phyloP scores from a whole-genome alignment of 306 rosid genomes.

The Abrus pulchellus region DNA sequence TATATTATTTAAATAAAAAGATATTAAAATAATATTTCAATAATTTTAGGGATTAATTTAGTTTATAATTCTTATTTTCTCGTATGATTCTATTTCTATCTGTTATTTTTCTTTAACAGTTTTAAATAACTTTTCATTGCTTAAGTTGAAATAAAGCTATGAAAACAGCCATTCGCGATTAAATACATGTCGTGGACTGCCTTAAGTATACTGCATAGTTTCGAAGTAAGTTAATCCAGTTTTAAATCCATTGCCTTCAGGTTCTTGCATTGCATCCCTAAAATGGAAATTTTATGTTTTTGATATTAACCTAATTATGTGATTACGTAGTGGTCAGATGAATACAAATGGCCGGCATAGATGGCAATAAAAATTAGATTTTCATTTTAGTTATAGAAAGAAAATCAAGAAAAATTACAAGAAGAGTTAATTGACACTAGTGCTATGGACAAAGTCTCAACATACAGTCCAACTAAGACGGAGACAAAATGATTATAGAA shows the following conservation, averaged over 20 bases:
- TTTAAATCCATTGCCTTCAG: neutral
- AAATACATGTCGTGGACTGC: no score
- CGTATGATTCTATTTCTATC: neutral
- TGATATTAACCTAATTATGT: neutral
- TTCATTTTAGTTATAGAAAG: no score
- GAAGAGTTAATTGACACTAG: neutral
- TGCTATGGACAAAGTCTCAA: neutral
- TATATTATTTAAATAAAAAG: no score
- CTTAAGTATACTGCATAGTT: neutral
- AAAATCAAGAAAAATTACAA: no score
- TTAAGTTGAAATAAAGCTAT: no score
- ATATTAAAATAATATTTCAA: neutral
- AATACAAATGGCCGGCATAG: conserved; percentile 18
- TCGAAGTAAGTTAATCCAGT: neutral
- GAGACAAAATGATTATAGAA: neutral
- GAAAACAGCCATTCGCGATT: no score
- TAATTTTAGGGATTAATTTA: neutral
- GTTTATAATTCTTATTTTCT: neutral
- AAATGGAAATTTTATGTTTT: conserved; percentile 6
- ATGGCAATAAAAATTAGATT: neutral
- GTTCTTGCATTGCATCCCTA: neutral
- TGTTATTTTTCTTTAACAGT: no score
- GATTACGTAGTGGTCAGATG: neutral
- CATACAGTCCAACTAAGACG: neutral
- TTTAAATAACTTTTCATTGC: no score